These are phyloP conservation scores for Isabelozyma heimii DNA, from an alignment of 805 yeast species.

Conservation along the genomic window DNA sequence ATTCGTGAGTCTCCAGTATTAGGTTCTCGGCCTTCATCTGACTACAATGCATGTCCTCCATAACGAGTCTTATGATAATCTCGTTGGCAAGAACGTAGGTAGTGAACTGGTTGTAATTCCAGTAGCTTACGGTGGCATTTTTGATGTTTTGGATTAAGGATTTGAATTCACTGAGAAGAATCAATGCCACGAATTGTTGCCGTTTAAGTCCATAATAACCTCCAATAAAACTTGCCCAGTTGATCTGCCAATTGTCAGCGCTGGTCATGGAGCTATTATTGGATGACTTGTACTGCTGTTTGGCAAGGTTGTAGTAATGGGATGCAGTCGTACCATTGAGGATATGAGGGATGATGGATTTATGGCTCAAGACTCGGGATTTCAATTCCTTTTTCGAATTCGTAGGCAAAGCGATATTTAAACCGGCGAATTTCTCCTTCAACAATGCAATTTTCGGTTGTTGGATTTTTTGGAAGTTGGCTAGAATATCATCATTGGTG, in stretches of 20 bases:
- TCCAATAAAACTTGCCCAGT: constrained; percentile 45
- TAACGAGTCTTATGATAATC: constrained; percentile 48
- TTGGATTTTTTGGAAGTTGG: constrained; percentile 10
- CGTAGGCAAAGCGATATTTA: constrained; percentile 19
- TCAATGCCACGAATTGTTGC: constrained; percentile 47
- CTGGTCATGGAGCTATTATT: constrained; percentile 42
- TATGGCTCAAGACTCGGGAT: constrained; percentile 22
- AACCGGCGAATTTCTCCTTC: constrained; percentile 10
- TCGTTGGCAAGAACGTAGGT: constrained; percentile 65
- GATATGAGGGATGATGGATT: constrained; percentile 33
- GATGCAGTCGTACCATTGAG: constrained; percentile 47
- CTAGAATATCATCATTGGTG: constrained; percentile 8
- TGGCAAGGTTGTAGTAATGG: constrained; percentile 50
- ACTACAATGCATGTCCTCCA: constrained; percentile 40
- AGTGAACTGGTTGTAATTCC: constrained; percentile 57
- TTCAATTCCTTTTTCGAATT: constrained; percentile 29
- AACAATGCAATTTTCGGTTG: constrained; percentile 10
- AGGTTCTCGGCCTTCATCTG: constrained; percentile 45
- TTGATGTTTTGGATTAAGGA: constrained; percentile 8
- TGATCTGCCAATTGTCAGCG: constrained; percentile 44
- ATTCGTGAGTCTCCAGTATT: constrained; percentile 47
- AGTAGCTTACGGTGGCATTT: constrained; percentile 52
- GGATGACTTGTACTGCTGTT: constrained; percentile 35
- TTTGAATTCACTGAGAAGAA: constrained; percentile 33
- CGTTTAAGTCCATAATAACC: constrained; percentile 65